phyloP scores from a whole-genome alignment of 192 early-diverging fungal species.

The Geranomyces variabilis region DNA sequence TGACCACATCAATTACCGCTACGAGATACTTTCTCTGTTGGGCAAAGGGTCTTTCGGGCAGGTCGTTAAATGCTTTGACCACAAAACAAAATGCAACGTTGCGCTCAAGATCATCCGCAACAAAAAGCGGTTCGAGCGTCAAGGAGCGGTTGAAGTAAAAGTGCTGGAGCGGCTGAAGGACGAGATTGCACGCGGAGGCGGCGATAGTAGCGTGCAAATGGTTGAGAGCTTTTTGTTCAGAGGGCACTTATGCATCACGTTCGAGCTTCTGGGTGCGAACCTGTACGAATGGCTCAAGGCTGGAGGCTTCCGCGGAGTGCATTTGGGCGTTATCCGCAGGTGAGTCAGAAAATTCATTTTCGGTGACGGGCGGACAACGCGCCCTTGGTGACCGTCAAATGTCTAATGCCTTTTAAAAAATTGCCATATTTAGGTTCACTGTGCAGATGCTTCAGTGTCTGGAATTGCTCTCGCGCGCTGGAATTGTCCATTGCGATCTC shows the following conservation, averaged over 20 bases:
- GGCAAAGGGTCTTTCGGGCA: slow-evolving; percentile 97
- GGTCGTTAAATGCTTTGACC: slow-evolving; percentile 91
- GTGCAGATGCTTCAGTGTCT: slow-evolving; percentile 85
- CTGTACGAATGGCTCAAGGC: slow-evolving; percentile 97
- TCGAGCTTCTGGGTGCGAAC: slow-evolving; percentile 92
- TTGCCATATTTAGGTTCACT: slow-evolving; percentile 55
- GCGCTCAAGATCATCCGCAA: slow-evolving; percentile 96
- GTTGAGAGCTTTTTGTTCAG: slow-evolving; percentile 91
- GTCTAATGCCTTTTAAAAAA: neutral
- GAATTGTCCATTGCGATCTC: slow-evolving; percentile 94
- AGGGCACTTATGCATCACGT: slow-evolving; percentile 92
- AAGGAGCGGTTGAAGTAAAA: slow-evolving; percentile 92
- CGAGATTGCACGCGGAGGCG: slow-evolving; percentile 44
- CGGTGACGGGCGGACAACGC: too few species aligned
- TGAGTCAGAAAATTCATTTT: slow-evolving; percentile 40
- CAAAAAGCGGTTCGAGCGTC: slow-evolving; percentile 94
- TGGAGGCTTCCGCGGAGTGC: slow-evolving; percentile 87
- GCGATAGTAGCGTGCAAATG: slow-evolving; percentile 73
- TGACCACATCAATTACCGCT: slow-evolving; percentile 93
- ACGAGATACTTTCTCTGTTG: slow-evolving; percentile 87
- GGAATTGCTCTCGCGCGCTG: slow-evolving; percentile 67
- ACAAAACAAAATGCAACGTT: slow-evolving; percentile 82
- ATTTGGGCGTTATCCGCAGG: slow-evolving; percentile 71
- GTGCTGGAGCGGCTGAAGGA: slow-evolving; percentile 82
- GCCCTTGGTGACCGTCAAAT: slow-evolving; percentile 36